Percentiles rank a stretch among this genome's conserved stretches.
phyloP scores from a whole-genome alignment of 2,329 filamentous ascomycete species.

The Neofusicoccum parvum region DNA sequence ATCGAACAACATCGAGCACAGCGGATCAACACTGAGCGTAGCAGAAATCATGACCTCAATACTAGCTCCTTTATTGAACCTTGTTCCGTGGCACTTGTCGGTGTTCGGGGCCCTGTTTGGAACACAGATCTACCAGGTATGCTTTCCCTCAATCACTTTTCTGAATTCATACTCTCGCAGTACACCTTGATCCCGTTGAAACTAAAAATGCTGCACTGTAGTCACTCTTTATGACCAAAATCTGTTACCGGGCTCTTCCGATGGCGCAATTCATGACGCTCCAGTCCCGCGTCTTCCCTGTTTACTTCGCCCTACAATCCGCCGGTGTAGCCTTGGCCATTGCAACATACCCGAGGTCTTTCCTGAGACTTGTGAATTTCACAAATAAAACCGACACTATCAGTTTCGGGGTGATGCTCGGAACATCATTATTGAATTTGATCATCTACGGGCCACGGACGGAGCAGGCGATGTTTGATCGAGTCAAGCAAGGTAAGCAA shows the following conservation, averaged over 20 bases:
- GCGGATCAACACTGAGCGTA: too few relatives aligned
- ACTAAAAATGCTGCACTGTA: slow-evolving; percentile 40
- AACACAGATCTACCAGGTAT: not conserved
- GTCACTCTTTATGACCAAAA: slow-evolving; percentile 57
- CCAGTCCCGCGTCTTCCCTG: slow-evolving; percentile 78
- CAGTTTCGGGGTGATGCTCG: not conserved
- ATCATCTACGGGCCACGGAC: not conserved
- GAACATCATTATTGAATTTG: not conserved
- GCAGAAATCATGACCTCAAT: not conserved
- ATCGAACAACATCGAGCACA: not conserved
- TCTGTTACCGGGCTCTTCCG: slow-evolving; percentile 68
- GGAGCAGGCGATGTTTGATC: not conserved
- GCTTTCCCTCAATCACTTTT: too few relatives aligned
- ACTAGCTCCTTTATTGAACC: not conserved
- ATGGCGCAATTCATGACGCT: slow-evolving; percentile 81
- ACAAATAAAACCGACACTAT: not conserved
- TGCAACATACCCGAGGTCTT: not conserved
- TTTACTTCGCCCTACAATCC: slow-evolving; percentile 86
- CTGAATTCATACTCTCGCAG: too few relatives aligned
- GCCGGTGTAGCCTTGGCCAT: slow-evolving; percentile 31
- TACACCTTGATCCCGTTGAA: too few relatives aligned
- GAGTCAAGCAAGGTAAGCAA: not conserved
- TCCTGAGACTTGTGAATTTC: not conserved
- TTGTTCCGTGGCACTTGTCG: not conserved
- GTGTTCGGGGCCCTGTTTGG: not conserved